phyloP scores from a whole-genome alignment of 139 green algal genomes.

The Volvox reticuliferus region DNA sequence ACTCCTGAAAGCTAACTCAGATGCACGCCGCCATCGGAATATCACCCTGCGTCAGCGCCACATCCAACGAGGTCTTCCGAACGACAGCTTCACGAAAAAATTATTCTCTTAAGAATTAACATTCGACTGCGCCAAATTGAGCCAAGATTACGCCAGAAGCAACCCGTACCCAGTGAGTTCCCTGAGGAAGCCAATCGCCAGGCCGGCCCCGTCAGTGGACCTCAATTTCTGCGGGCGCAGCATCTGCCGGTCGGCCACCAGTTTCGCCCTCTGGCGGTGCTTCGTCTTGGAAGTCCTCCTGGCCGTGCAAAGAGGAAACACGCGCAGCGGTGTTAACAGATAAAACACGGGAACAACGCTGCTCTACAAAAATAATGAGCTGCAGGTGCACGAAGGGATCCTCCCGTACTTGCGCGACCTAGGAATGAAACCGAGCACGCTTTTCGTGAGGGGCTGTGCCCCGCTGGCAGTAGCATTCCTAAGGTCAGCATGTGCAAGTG shows the following conservation, averaged over 20 bases:
- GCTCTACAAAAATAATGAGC: too few species aligned
- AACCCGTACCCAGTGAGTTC: too few species aligned
- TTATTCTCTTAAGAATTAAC: too few species aligned
- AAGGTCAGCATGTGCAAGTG: not conserved
- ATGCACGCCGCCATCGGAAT: too few species aligned
- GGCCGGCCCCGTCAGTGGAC: not conserved
- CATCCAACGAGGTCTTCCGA: too few species aligned
- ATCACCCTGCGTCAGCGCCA: too few species aligned
- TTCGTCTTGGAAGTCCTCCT: constrained; percentile 25
- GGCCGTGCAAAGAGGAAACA: not conserved
- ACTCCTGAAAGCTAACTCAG: too few species aligned
- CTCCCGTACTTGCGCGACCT: not conserved
- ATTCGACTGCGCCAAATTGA: too few species aligned
- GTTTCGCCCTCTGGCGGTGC: not conserved
- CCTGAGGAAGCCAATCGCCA: too few species aligned
- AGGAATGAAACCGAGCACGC: not conserved
- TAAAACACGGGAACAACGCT: too few species aligned
- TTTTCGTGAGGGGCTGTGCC: not conserved
- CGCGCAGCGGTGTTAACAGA: not conserved
- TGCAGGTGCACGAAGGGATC: not conserved
- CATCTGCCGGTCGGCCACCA: not conserved
- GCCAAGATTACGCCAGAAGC: too few species aligned
- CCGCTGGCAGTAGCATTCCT: not conserved
- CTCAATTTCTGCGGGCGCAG: not conserved
- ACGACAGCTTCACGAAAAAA: too few species aligned